phyloP scores from a whole-genome alignment of 2,329 filamentous ascomycete species.

The Arthrobotrys sphaeroides region DNA sequence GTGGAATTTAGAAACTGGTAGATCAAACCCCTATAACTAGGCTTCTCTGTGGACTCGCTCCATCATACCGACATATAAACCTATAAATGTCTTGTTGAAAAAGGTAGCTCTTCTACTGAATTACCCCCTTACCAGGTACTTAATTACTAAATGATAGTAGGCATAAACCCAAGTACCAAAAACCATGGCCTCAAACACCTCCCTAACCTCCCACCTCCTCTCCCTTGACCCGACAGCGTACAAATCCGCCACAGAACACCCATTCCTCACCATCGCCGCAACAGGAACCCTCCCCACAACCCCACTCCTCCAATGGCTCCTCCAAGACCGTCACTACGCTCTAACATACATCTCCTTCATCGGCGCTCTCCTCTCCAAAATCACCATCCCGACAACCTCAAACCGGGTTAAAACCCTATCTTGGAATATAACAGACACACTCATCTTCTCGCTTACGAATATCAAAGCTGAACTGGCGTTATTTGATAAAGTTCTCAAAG shows the following conservation, averaged over 20 bases:
- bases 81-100: no score
- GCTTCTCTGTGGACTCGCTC: no score
- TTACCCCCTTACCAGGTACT: no score
- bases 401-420: neutral
- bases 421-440: neutral
- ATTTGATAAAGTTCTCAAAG: conserved; percentile 14
- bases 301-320: conserved; percentile 27
- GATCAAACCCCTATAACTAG: no score
- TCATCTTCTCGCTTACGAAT: conserved; percentile 25
- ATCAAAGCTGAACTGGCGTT: conserved; percentile 4
- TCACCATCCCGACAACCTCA: neutral
- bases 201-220: conserved; percentile 25
- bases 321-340: conserved; percentile 35
- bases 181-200: neutral
- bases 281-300: neutral
- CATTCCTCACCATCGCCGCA: conserved; percentile 8
- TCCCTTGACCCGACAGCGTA: conserved; percentile 5
- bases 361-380: conserved; percentile 21
- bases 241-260: conserved; percentile 15
- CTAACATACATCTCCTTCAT: conserved; percentile 33
- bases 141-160: no score
- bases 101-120: no score
- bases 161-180: neutral
- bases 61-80: no score
- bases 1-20: no score